Evolutionary conservation across 257 asterid species (phyloP).

Genomic region (Solanum pimpinellifolium): DNA sequence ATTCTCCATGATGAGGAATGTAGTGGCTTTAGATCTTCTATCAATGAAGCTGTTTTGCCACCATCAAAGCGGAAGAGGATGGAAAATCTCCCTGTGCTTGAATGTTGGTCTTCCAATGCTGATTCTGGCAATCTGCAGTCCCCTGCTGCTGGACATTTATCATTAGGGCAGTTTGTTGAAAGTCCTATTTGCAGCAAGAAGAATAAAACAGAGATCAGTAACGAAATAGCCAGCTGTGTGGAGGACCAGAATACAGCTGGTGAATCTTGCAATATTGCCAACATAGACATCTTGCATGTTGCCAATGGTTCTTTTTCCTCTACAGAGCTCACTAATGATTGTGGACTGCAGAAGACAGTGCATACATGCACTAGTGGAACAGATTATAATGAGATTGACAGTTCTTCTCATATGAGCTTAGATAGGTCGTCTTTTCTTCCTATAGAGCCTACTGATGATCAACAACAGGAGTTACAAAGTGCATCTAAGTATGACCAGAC

Average conservation of each 20-base stretch:
- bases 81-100: slow-evolving; percentile 7
- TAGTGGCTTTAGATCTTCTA: slow-evolving; percentile 6
- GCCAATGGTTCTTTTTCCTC: slow-evolving; percentile 9
- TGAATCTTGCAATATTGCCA: slow-evolving; percentile 10
- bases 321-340: slow-evolving; percentile 12
- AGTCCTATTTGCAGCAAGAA: neutral
- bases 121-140: slow-evolving; percentile 4
- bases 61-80: slow-evolving; percentile 29
- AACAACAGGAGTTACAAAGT: slow-evolving; percentile 12
- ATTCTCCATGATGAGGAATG: slow-evolving; percentile 5
- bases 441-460: neutral
- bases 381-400: slow-evolving; percentile 1
- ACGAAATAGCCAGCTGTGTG: slow-evolving; percentile 1
- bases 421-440: slow-evolving; percentile 9
- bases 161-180: neutral
- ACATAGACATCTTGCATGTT: slow-evolving; percentile 4
- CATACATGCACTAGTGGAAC: neutral
- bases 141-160: neutral
- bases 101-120: slow-evolving; percentile 12
- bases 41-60: slow-evolving; percentile 14
- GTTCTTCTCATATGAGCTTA: slow-evolving; percentile 10
- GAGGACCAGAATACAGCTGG: slow-evolving; percentile 4
- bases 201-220: neutral
- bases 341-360: slow-evolving; percentile 10
- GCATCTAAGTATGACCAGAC: slow-evolving; percentile 4